Percentiles rank a stretch among this genome's conserved stretches.
Evolutionary conservation across 352 stramenopile genomes (phyloP).

Genomic region (Phytopythium ostracodes): DNA sequence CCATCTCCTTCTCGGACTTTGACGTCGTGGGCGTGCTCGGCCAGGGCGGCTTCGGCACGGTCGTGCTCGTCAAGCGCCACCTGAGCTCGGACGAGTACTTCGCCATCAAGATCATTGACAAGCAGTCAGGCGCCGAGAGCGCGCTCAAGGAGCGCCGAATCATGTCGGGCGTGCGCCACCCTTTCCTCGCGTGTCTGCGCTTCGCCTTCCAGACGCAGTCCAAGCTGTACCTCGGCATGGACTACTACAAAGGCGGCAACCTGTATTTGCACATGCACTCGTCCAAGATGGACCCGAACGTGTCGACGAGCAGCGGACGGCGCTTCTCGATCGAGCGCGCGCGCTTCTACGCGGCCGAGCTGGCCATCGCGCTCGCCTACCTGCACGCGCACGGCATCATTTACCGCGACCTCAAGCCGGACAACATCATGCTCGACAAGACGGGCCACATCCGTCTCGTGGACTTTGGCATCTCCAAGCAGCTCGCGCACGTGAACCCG

Average conservation of each 20-base stretch:
- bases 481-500: slow-evolving; percentile 29
- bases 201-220: slow-evolving; percentile 87
- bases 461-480: slow-evolving; percentile 89
- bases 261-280: slow-evolving; percentile 88
- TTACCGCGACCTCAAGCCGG: slow-evolving; percentile 85
- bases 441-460: slow-evolving; percentile 85
- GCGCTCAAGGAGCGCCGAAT: slow-evolving; percentile 77
- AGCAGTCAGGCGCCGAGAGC: slow-evolving; percentile 69
- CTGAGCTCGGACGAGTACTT: slow-evolving; percentile 77
- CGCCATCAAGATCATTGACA: slow-evolving; percentile 88
- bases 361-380: slow-evolving; percentile 84
- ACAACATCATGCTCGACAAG: slow-evolving; percentile 89
- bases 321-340: slow-evolving; percentile 65
- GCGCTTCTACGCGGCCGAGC: slow-evolving; percentile 85
- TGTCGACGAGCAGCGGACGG: slow-evolving; percentile 66
- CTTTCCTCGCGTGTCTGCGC: slow-evolving; percentile 75
- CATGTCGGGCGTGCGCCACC: slow-evolving; percentile 68
- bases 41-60: slow-evolving; percentile 74
- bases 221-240: slow-evolving; percentile 75
- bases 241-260: slow-evolving; percentile 86
- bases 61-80: slow-evolving; percentile 79
- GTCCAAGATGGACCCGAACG: slow-evolving; percentile 73
- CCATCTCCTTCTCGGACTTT: slow-evolving; percentile 83
- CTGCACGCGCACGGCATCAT: slow-evolving; percentile 85
- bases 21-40: slow-evolving; percentile 82